phyloP scores from a whole-genome alignment of 306 rosid species.

The Prunus fruticosa region DNA sequence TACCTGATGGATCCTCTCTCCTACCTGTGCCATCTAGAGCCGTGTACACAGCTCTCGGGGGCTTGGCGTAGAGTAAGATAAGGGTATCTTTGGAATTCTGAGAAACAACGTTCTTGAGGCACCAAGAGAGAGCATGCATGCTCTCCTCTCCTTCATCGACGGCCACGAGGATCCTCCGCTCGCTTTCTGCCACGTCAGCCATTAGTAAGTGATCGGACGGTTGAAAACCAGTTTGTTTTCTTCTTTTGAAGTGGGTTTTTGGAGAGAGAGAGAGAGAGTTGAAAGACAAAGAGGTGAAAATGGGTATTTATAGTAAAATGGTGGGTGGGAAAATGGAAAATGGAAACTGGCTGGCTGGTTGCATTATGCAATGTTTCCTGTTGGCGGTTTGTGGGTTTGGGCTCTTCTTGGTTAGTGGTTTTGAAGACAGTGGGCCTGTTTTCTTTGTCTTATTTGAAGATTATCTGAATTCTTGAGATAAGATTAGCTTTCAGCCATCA shows the following conservation, averaged over 20 bases:
- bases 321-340: background rate
- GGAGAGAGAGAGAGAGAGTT: too few relatives aligned
- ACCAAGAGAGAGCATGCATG: constrained; percentile 77
- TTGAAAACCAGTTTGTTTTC: background rate
- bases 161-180: constrained; percentile 74
- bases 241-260: background rate
- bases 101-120: constrained; percentile 51
- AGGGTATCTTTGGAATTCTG: constrained; percentile 61
- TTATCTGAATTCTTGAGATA: background rate
- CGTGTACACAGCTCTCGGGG: constrained; percentile 44
- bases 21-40: constrained; percentile 73
- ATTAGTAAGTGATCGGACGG: constrained; percentile 24
- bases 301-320: constrained; percentile 6
- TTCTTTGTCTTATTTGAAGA: background rate
- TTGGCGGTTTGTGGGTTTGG: constrained; percentile 44
- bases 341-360: background rate
- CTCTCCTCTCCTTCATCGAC: constrained; percentile 94
- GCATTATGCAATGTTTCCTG: background rate
- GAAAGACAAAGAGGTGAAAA: background rate
- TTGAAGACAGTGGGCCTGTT: constrained; percentile 10
- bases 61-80: constrained; percentile 62
- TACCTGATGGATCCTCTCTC: background rate
- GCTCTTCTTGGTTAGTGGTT: constrained; percentile 21
- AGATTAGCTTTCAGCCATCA: background rate
- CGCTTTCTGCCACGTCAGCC: constrained; percentile 42